A percentile compares a stretch with the other conserved stretches of the same genome.
Evolutionary conservation across 2,329 filamentous ascomycete species (phyloP).

Genomic region (Scortechinia acanthostroma): DNA sequence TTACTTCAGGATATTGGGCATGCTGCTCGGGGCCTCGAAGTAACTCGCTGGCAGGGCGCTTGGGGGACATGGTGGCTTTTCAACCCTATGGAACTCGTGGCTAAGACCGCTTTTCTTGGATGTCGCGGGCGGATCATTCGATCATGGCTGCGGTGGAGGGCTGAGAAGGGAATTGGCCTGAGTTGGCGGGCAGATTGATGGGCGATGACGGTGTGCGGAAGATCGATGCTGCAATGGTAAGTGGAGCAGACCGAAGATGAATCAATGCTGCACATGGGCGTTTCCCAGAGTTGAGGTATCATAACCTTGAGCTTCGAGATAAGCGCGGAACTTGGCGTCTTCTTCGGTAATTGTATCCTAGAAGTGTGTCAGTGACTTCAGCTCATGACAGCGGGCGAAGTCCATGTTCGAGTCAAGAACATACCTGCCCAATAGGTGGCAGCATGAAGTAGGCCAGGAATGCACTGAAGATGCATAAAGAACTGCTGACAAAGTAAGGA

Average conservation of each 20-base stretch:
- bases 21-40: too few relatives aligned
- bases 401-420: constrained; percentile 1
- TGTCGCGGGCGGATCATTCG: too few relatives aligned
- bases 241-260: not conserved
- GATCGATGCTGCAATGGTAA: not conserved
- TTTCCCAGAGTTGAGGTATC: constrained; percentile 55
- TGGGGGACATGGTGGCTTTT: too few relatives aligned
- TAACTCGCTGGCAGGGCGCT: too few relatives aligned
- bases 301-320: constrained; percentile 68
- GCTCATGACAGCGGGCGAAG: not conserved
- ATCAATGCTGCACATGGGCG: not conserved
- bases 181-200: too few relatives aligned
- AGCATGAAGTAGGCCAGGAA: constrained; percentile 58
- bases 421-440: constrained; percentile 61
- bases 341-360: constrained; percentile 78
- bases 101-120: too few relatives aligned
- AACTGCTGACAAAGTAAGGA: constrained; percentile 79
- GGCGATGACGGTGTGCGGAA: too few relatives aligned
- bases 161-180: too few relatives aligned
- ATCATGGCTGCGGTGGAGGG: too few relatives aligned
- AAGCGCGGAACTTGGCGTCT: constrained; percentile 69
- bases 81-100: too few relatives aligned
- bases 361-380: not conserved
- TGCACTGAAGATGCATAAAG: constrained; percentile 71
- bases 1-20: too few relatives aligned